Conservation (phyloP, 2,329 filamentous ascomycete species). For the Ophidiomyces ophidiicola region DNA sequence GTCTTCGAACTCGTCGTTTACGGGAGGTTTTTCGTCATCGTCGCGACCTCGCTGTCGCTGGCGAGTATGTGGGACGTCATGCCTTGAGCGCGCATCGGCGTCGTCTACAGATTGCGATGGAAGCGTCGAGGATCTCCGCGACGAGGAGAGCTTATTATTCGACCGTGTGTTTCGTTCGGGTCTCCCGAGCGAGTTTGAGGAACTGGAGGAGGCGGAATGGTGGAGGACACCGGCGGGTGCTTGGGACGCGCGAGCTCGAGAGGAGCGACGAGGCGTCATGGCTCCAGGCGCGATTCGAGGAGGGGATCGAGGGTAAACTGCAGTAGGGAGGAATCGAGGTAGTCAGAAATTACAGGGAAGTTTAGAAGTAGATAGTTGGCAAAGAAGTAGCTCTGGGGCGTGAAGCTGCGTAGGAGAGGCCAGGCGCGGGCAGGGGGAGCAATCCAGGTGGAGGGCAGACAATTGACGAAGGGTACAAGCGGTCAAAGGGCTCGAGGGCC, state of each 20-base stretch:
- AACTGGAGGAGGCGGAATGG: constrained; percentile 65
- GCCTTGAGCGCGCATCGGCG: constrained; percentile 35
- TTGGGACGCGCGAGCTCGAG: constrained; percentile 63
- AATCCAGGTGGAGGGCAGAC: constrained; percentile 13
- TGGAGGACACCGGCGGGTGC: constrained; percentile 55
- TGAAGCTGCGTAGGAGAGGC: constrained; percentile 16
- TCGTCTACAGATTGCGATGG: constrained; percentile 44
- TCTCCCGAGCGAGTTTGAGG: constrained; percentile 57
- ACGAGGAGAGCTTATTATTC: constrained; percentile 59
- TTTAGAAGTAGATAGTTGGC: constrained; percentile 6
- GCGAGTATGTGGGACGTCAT: constrained; percentile 59
- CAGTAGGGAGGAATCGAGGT: constrained; percentile 1
- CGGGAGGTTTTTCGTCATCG: constrained; percentile 45
- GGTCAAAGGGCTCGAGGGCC: constrained; percentile 15
- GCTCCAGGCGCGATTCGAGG: constrained; percentile 15
- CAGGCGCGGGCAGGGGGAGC: constrained; percentile 6
- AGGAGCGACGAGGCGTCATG: constrained; percentile 74
- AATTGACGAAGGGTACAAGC: constrained; percentile 17
- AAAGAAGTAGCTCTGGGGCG: constrained; percentile 11
- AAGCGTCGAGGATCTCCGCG: constrained; percentile 58
- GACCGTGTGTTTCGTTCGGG: constrained; percentile 62
- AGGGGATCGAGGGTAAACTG: not conserved
- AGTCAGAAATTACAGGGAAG: constrained; percentile 14
- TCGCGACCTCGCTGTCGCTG: constrained; percentile 65
- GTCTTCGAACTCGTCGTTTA: constrained; percentile 32